These are phyloP conservation scores for Buxus sempervirens DNA, from an alignment of 164 flowering plant species.

Conservation along the genomic window DNA sequence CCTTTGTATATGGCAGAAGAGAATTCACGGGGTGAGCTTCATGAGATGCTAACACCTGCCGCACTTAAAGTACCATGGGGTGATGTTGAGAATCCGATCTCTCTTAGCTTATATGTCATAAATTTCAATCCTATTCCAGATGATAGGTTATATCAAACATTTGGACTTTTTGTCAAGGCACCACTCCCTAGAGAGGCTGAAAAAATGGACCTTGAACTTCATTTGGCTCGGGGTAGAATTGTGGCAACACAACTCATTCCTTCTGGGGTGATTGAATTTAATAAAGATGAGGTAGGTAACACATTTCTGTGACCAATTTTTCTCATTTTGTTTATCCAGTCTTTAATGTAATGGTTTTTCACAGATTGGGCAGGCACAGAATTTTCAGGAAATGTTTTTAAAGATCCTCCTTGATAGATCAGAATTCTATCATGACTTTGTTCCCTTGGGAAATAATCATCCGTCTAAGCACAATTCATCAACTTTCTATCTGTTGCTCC, in stretches of 20 bases:
- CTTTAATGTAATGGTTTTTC: constrained; percentile 1
- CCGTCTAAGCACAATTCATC: constrained; percentile 26
- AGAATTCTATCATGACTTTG: constrained; percentile 49
- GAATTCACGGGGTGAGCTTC: constrained; percentile 50
- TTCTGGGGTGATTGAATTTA: constrained; percentile 48
- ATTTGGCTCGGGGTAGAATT: constrained; percentile 76
- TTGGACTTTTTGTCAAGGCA: constrained; percentile 72
- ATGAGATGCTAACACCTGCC: constrained; percentile 83
- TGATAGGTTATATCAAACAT: constrained; percentile 67
- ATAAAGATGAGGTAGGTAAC: constrained; percentile 50
- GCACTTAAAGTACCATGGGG: constrained; percentile 57
- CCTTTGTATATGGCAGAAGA: constrained; percentile 45
- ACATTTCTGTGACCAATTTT: neutral
- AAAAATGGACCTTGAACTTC: constrained; percentile 73
- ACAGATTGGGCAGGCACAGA: constrained; percentile 66
- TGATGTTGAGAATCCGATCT: constrained; percentile 23
- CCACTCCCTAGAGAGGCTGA: constrained; percentile 80
- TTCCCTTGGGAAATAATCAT: constrained; percentile 46
- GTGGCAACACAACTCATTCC: constrained; percentile 60
- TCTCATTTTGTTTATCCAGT: neutral
- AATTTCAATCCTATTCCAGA: constrained; percentile 57
- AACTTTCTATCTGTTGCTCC: constrained; percentile 82
- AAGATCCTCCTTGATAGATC: constrained; percentile 75
- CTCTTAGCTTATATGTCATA: constrained; percentile 52
- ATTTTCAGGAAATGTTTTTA: constrained; percentile 80